Base-by-base conservation (phyloP, 345 rosid genomes). In the Euphorbia tirucalli region DNA sequence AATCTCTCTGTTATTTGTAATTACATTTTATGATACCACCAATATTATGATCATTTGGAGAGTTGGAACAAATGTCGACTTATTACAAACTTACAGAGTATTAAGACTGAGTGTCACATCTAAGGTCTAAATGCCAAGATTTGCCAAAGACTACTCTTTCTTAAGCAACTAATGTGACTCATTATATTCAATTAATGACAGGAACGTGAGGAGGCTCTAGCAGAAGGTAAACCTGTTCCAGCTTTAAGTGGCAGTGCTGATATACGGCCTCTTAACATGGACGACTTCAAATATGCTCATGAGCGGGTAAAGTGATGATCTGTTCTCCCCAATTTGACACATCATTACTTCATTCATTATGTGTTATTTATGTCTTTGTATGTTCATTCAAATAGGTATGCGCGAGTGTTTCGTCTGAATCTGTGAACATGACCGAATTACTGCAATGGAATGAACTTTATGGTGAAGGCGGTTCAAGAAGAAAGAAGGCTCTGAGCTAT, bases 391-490 rank as follows among this genome's bases (percentile, higher is more conserved):
- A 79, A 76, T 68, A 93, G 98, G 92, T 93, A 44, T 85, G 91
- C 30, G 90, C 98, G 0, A 93, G 94, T 55, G 94, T 93, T n/a
- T 90, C 94, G n/a, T 87, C 93, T 0, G 97, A 91, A 77, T 91
- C 98, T 0, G 86, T 77, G 32, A 91, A 86, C 85, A 91, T 90
- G 97, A 91, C 83, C 0, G 94, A 78, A 86, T 91, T 93, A 68
- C 66, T 82, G 59, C 87, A 93, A 69, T 93, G 97, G 97, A 93
- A 91, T 25, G 92, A 93, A 76, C 89, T 87, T 22, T 90, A 90
- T 7, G 97, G 98, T 0, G 97, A 91, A 83, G 96, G 93, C 14
- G 98, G 96, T 15, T 93, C 97, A 7, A 84, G 97, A 78, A 89
- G 83, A 79, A 91, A 84, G 82, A 83, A 73, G 81, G 71, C 96